Evolutionary conservation across 2,329 filamentous ascomycete species (phyloP), one percentile per base, ranked within the genome.

Genomic region (Hypoxylon sp.): DNA sequence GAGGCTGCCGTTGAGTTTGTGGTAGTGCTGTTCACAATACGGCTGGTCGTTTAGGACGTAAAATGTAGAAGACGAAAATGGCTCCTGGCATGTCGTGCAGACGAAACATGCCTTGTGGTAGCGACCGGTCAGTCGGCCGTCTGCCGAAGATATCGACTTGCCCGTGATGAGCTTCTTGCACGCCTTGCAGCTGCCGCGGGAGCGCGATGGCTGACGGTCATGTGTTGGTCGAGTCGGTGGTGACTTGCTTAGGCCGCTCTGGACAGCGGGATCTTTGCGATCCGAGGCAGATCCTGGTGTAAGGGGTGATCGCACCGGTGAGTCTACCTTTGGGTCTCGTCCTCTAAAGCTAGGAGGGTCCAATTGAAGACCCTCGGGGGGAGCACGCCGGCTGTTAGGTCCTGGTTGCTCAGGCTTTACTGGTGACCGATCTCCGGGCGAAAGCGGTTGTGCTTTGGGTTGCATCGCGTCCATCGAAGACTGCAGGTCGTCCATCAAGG

Each of bases 41-140:
- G 95, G 95, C 62, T 88, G 85, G 78, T 99, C 93, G 68, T 91
- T 80, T 62, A 93, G 86, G 10, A 99, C 94, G 75, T 99, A 99
- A 72, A 98, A 98, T 62, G 95, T 93, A 1, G 92, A 87, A 0
- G 93, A 97, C 19, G 89, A 83, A 74, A 98, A 99, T 0, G 93
- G 90, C 56, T 89, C 85, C 10, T 83, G 82, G 80, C 95, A 99
- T 1, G 91, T 93, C 4, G 88, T 87, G 83, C 95, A 99, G 10
- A 94, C 91, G 75, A 99, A 98, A 77, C 94, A 99, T 4, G 90
- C 86, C 77, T 96, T 97, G 82, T 99, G 95, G 77, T 97, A 99
- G 67, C 93, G 90, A 8, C 95, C 95, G 0, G 92, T 97, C 22
- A 99, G 82, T 22, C 94, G 89, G 15, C 95, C 95, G 71, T 97